phyloP scores from a whole-genome alignment of 345 rosid species.

The Iberis pinnata region DNA sequence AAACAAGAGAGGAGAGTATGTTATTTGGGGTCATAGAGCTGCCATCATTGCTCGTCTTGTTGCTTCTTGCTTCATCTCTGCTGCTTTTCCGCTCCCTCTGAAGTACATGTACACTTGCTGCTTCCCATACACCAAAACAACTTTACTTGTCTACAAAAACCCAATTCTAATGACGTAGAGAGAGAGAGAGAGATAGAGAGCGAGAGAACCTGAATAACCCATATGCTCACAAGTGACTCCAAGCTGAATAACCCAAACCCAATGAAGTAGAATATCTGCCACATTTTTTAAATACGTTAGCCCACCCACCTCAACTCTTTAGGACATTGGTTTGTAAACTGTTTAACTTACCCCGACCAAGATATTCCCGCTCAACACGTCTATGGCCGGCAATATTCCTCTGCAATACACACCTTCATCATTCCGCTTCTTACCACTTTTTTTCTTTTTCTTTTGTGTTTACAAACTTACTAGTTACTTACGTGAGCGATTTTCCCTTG shows the following conservation, averaged over 20 bases:
- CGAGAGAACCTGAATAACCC: constrained; percentile 86
- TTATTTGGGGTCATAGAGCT: constrained; percentile 50
- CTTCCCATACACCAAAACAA: constrained; percentile 18
- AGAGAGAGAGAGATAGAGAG: background rate
- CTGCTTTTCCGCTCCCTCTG: constrained; percentile 89
- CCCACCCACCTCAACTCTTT: background rate
- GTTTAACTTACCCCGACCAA: constrained; percentile 68
- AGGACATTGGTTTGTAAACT: background rate
- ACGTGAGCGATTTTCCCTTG: constrained; percentile 93
- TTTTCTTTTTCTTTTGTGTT: background rate
- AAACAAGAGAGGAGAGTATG: too few species aligned
- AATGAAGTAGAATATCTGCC: constrained; percentile 80
- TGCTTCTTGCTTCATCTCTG: constrained; percentile 77
- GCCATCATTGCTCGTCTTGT: constrained; percentile 64
- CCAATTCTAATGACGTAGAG: too few species aligned
- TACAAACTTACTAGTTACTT: constrained; percentile 32
- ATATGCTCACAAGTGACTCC: constrained; percentile 82
- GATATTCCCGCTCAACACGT: constrained; percentile 41
- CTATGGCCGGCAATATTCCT: constrained; percentile 89
- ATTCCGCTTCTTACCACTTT: background rate
- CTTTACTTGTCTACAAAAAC: too few species aligned
- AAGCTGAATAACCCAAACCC: constrained; percentile 71
- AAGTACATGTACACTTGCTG: constrained; percentile 97
- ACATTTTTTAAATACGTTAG: constrained; percentile 3
- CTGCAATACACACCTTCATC: constrained; percentile 37